Evolutionary conservation across 345 rosid genomes (phyloP), one percentile per base, ranked within the genome.

Genomic region (Dimocarpus longan): DNA sequence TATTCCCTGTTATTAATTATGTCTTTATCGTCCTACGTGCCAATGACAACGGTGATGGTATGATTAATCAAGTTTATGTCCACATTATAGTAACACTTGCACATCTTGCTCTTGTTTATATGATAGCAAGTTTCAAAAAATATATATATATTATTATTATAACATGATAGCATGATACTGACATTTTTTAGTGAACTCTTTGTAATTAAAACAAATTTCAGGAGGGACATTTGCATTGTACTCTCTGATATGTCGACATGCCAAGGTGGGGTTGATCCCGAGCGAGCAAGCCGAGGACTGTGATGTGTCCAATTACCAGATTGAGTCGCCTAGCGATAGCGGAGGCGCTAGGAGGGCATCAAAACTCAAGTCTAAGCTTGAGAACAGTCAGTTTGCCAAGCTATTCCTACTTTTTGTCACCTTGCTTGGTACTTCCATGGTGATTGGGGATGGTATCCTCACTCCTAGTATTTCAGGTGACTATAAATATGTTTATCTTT

Each of bases 141-240:
- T 1, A 32, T 32, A 2, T 32, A 32, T 32, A 32, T 2, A n/a
- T n/a, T n/a, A n/a, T n/a, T n/a, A n/a, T n/a, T n/a, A n/a, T n/a
- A n/a, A n/a, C n/a, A n/a, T n/a, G 37, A 32, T 2, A 32, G 37
- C 37, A 32, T 32, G 37, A 32, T 32, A 32, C 2, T 32, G 37
- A 32, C 2, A 3, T 32, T 32, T 32, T 32, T 32, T n/a, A n/a
- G 37, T 32, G 37, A 32, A 3, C 37, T 32, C 2, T 54, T 19
- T 57, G n/a, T 59, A 18, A 48, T 15, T 4, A 3, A 3, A 48
- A 48, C 5, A 18, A n/a, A 19, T 21, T 62, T 32, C 52, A 85
- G 90, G 89, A 8, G 90, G 90, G 26, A 89, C 90, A 0, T 87
- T 89, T 74, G 92, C 89, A 2, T 43, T 87, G 39, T 87, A 89